Percentiles rank a stretch among this genome's conserved stretches.
Conservation (phyloP, 2,329 filamentous ascomycete species). For the Phaeosphaeriaceae sp. region DNA sequence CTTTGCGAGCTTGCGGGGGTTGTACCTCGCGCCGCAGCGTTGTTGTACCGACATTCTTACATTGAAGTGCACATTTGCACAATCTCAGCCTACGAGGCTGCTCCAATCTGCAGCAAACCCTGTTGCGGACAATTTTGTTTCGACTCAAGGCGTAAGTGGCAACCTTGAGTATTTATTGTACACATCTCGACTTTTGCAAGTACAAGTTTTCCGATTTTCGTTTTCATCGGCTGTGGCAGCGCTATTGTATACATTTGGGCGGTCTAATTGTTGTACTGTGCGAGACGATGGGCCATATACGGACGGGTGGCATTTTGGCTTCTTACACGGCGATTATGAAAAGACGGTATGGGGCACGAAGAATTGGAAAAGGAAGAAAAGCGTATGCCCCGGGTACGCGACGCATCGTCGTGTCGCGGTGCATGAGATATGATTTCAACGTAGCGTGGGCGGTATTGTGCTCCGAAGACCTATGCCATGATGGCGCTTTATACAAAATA, state of each 20-base stretch:
- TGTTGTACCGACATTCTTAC: not conserved
- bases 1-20: not conserved
- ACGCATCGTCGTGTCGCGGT: slow-evolving; percentile 3
- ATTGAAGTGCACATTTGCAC: not conserved
- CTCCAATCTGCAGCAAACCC: not conserved
- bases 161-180: slow-evolving; percentile 5
- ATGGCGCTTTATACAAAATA: slow-evolving; percentile 8
- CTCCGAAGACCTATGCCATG: slow-evolving; percentile 3
- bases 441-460: slow-evolving; percentile 11
- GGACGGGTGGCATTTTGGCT: not conserved
- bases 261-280: slow-evolving; percentile 1
- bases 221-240: not conserved
- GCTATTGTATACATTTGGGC: slow-evolving; percentile 1
- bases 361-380: not conserved
- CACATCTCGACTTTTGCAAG: slow-evolving; percentile 1
- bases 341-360: not conserved
- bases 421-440: slow-evolving; percentile 9
- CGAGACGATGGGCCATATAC: not conserved
- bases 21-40: not conserved
- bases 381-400: not conserved
- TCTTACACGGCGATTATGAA: not conserved
- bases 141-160: slow-evolving; percentile 19
- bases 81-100: not conserved
- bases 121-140: not conserved
- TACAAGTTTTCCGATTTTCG: slow-evolving; percentile 1